Percentiles rank a stretch among this genome's conserved stretches.
Evolutionary conservation across 2,329 filamentous ascomycete genomes (phyloP).

Genomic region (Didymella arachidicola): DNA sequence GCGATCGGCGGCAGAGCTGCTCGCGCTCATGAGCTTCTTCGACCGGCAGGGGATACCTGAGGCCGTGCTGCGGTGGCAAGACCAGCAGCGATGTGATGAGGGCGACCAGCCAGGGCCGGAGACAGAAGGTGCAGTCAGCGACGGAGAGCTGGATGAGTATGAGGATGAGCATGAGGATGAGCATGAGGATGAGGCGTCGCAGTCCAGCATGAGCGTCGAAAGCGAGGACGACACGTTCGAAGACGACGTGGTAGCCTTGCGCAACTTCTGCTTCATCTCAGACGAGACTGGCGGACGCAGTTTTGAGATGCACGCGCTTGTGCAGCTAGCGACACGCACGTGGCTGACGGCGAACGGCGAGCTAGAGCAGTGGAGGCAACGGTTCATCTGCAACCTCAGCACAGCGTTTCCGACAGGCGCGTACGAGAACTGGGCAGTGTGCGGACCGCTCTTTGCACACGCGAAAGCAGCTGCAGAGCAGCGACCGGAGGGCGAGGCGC

Average conservation of each 20-base stretch:
- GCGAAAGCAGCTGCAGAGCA: conserved; percentile 18
- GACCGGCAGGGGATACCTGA: no score
- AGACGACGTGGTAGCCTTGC: conserved; percentile 47
- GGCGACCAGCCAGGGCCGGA: no score
- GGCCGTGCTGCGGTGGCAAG: no score
- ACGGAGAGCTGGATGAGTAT: no score
- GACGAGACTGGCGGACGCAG: conserved; percentile 25
- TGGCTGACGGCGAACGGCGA: conserved; percentile 27
- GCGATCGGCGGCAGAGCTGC: no score
- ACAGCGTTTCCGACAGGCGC: conserved; percentile 31
- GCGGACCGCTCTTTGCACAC: conserved; percentile 44
- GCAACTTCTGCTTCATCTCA: conserved; percentile 50
- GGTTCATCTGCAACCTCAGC: conserved; percentile 40
- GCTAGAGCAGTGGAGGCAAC: conserved; percentile 39
- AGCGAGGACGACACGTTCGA: conserved; percentile 16
- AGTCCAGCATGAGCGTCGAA: no score
- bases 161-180: no score
- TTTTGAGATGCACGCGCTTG: conserved; percentile 27
- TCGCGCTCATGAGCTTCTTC: no score
- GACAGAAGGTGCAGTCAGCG: no score
- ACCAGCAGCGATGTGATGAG: no score
- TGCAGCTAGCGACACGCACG: conserved; percentile 46
- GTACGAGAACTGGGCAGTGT: conserved; percentile 25
- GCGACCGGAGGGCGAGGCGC: no score
- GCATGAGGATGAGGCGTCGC: no score